Evolutionary conservation across 2,329 filamentous ascomycete species (phyloP).

Genomic region (Calonectria fujianensis): DNA sequence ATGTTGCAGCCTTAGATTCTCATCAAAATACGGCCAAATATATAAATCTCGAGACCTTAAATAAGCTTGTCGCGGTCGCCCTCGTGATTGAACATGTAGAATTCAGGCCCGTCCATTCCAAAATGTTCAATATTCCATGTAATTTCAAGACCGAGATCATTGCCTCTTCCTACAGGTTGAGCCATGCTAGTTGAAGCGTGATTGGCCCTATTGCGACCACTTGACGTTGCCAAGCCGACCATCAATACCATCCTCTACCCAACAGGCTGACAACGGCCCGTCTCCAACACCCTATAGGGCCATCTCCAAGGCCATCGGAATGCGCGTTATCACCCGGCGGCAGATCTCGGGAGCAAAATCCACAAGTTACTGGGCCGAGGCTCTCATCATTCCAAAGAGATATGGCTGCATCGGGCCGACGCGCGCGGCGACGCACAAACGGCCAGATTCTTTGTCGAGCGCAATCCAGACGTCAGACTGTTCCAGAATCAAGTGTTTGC

Average conservation of each 20-base stretch:
- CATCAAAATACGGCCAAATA: too few relatives aligned
- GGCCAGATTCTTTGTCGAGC: not conserved
- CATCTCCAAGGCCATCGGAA: not conserved
- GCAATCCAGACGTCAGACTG: not conserved
- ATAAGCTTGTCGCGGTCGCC: too few relatives aligned
- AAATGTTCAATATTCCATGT: not conserved
- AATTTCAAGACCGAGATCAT: not conserved
- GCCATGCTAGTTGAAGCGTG: not conserved
- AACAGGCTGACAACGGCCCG: too few relatives aligned
- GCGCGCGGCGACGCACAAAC: slow-evolving; percentile 1
- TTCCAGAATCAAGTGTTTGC: not conserved
- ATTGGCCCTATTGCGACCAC: not conserved
- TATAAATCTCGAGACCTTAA: too few relatives aligned
- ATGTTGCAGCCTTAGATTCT: not conserved
- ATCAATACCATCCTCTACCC: not conserved
- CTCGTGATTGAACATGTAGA: too few relatives aligned
- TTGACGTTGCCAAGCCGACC: not conserved
- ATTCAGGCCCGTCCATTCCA: not conserved
- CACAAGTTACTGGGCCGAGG: not conserved
- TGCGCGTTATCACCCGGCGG: not conserved
- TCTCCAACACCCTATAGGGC: not conserved
- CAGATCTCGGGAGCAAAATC: not conserved
- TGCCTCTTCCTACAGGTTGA: not conserved
- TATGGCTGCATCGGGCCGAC: slow-evolving; percentile 12
- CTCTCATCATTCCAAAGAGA: not conserved